Evolutionary conservation across 345 rosid species (phyloP).

Genomic region (Orychophragmus violaceus): DNA sequence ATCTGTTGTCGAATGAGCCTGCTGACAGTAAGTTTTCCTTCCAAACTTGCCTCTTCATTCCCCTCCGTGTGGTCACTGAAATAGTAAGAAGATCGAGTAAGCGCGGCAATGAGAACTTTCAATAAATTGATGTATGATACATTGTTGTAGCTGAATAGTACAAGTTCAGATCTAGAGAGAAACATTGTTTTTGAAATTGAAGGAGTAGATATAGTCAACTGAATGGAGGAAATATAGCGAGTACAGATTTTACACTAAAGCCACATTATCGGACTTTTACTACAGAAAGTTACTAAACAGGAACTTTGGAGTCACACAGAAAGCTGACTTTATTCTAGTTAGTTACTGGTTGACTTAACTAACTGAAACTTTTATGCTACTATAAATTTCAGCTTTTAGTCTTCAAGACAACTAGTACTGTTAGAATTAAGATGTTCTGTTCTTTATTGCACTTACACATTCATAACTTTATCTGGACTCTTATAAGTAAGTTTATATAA

Average conservation of each 20-base stretch:
- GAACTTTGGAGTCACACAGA: too few relatives aligned
- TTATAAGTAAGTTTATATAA: too few relatives aligned
- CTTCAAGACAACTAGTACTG: neutral
- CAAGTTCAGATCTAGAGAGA: neutral
- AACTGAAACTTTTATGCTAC: neutral
- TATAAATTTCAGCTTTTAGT: neutral
- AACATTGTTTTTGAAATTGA: neutral
- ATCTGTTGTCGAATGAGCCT: constrained; percentile 84
- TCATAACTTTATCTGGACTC: too few relatives aligned
- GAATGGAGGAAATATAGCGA: too few relatives aligned
- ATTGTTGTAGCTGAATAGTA: neutral
- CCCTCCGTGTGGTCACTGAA: neutral
- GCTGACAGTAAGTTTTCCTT: constrained; percentile 67
- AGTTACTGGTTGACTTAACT: too few relatives aligned
- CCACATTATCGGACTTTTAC: too few relatives aligned
- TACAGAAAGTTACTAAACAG: too few relatives aligned
- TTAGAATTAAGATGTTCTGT: neutral
- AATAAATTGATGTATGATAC: neutral
- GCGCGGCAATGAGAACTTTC: neutral
- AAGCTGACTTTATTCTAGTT: too few relatives aligned
- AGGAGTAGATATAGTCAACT: too few relatives aligned
- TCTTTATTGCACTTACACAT: too few relatives aligned
- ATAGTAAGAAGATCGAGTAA: neutral
- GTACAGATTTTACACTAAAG: too few relatives aligned
- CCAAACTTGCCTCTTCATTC: neutral